Evolutionary conservation across 1,284 basidiomycete species (phyloP), one percentile per base, ranked within the genome.

Genomic region (Ustilago sp.): DNA sequence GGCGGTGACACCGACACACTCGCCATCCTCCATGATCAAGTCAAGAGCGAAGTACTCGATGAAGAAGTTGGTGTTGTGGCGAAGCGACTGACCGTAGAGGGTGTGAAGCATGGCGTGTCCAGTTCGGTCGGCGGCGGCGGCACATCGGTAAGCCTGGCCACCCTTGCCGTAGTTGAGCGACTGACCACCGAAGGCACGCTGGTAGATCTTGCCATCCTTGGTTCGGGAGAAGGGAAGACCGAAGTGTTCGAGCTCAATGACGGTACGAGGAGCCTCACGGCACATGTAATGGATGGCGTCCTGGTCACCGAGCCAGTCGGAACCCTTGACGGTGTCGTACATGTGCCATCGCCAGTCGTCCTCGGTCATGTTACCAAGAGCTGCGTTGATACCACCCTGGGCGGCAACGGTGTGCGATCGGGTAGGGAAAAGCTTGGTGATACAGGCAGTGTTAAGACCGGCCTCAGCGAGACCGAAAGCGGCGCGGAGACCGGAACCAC

Each of bases 201-300:
- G 97, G 88, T 99, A 99, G 86, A 99, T 99, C 89, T 99, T 99
- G 84, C 97, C 97, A 80, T 99, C 97, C 87, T 95, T 94, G 68
- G 97, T 99, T 83, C 97, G 92, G 54, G 97, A 99, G 89, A 99
- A 99, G 43, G 97, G 97, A 13, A 99, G 93, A 88, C 97, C 97
- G 85, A 93, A 99, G 89, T 98, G 96, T 88, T 99, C 97, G 79
- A 99, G 92, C 94, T 98, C 87, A 67, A 96, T 92, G 75, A 98
- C 95, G 47, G 95, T 93, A 83, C 91, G 89, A 56, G 95, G 96
- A 61, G 96, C 96, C 88, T 97, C 95, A 57, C 94, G 90, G 87
- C 94, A 96, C 96, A 98, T 98, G 89, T 98, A 98, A 86, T 98
- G 96, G 84, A 98, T 98, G 65, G 95, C 96, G 86, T 99, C 96